Percentiles rank a stretch among this genome's conserved stretches.
Conservation (phyloP, 1,284 basidiomycete genomes). For the Ceratobasidium sp. region DNA sequence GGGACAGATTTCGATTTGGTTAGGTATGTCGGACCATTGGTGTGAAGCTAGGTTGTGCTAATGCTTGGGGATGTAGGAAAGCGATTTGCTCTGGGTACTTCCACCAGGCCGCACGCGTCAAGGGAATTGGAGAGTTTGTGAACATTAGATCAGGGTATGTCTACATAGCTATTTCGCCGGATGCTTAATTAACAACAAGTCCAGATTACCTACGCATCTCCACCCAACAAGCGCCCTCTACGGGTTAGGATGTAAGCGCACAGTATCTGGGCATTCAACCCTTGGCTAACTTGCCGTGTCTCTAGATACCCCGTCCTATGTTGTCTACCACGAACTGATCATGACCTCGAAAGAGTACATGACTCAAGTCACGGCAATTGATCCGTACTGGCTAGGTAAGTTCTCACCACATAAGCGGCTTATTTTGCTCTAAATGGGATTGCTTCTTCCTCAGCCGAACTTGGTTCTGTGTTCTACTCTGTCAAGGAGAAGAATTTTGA, state of each 20-base stretch:
- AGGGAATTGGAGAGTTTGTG: slow-evolving; percentile 98
- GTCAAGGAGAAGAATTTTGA: slow-evolving; percentile 96
- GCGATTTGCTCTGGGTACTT: slow-evolving; percentile 99
- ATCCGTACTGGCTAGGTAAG: slow-evolving; percentile 92
- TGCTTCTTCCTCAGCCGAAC: slow-evolving; percentile 65
- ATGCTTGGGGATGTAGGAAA: slow-evolving; percentile 68
- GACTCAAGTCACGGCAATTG: slow-evolving; percentile 95
- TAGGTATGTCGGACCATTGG: slow-evolving; percentile 62
- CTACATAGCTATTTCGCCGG: neutral
- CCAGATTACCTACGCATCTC: slow-evolving; percentile 79
- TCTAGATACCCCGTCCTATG: slow-evolving; percentile 92
- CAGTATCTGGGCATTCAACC: slow-evolving; percentile 27
- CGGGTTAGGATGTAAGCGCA: slow-evolving; percentile 88
- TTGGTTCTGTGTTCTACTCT: slow-evolving; percentile 94
- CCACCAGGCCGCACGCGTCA: slow-evolving; percentile 97
- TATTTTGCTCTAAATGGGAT: slow-evolving; percentile 3
- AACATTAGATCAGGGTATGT: slow-evolving; percentile 91
- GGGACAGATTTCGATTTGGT: slow-evolving; percentile 97
- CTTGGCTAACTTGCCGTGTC: slow-evolving; percentile 45
- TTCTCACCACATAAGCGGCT: slow-evolving; percentile 2
- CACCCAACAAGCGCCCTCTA: slow-evolving; percentile 98
- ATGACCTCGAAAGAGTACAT: slow-evolving; percentile 96
- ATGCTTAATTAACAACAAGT: neutral
- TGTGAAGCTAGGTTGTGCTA: neutral
- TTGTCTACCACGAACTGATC: slow-evolving; percentile 96